These are phyloP conservation scores for Cymodocea nodosa DNA, from an alignment of 116 monocot genomes.

Conservation along the genomic window DNA sequence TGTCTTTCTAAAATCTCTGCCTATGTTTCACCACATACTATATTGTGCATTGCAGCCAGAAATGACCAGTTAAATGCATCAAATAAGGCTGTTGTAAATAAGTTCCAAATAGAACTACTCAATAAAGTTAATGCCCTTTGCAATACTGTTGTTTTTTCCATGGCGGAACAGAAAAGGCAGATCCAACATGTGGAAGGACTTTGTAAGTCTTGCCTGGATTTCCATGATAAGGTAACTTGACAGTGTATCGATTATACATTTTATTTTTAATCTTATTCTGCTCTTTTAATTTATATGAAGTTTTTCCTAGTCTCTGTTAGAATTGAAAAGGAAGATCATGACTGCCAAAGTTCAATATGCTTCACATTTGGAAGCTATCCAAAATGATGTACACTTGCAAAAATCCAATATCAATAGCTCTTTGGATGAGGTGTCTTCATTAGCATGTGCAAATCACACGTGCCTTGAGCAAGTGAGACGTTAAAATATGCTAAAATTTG, in stretches of 20 bases:
- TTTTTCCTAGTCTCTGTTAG: slow-evolving; percentile 6
- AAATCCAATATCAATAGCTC: background rate
- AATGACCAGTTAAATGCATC: slow-evolving; percentile 54
- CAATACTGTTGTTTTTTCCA: slow-evolving; percentile 33
- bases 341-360: slow-evolving; percentile 3
- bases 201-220: slow-evolving; percentile 50
- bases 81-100: slow-evolving; percentile 56
- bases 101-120: slow-evolving; percentile 45
- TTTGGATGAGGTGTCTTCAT: slow-evolving; percentile 3
- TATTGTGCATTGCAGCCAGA: slow-evolving; percentile 38
- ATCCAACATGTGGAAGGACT: slow-evolving; percentile 46
- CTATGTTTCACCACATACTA: background rate
- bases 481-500: slow-evolving; percentile 3
- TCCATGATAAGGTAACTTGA: slow-evolving; percentile 14
- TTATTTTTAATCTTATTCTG: background rate
- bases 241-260: background rate
- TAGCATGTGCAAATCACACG: background rate
- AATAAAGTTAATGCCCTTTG: slow-evolving; percentile 46
- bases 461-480: slow-evolving; percentile 13
- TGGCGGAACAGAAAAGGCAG: slow-evolving; percentile 55
- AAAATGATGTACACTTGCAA: background rate
- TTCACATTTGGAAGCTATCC: background rate
- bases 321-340: slow-evolving; percentile 7
- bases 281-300: background rate
- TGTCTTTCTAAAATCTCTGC: background rate